Evolutionary conservation across 176 grass and related monocot species (phyloP), one percentile per base, ranked within the genome.

Genomic region (Themeda triandra): DNA sequence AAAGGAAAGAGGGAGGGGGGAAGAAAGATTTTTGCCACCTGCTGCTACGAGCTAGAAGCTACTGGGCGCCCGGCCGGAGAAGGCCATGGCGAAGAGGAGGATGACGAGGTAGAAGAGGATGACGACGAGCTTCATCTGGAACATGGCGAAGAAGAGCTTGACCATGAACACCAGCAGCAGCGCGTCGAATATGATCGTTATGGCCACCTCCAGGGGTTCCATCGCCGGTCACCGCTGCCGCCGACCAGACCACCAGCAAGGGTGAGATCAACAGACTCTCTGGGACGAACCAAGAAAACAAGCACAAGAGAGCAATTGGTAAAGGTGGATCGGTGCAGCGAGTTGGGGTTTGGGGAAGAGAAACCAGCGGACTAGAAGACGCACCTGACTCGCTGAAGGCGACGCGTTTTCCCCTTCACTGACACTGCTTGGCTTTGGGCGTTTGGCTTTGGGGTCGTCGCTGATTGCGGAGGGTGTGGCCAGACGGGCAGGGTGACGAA

Each of bases 101-200:
- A 90, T 75, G 77, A 92, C 86, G 70, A 94, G 69, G 77, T 71
- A 83, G 84, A 94, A 78, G 51, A 94, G 81, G 85, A 91, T 89
- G 83, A 92, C 78, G 37, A 88, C 76, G 58, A 94, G 87, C 84
- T 94, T 94, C 77, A 91, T 89, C 1, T 90, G 53, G 90, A 94
- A 82, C 82, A 94, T 89, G 74, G 90, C 71, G 84, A 94, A 92
- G 73, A 94, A 94, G 75, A 94, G 81, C 90, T 91, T 94, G 35
- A 92, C 85, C 85, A 94, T 88, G 82, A 94, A 87, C 84, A 92
- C 84, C 73, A 94, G 84, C 86, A 94, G 75, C 69, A 94, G 87
- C 48, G 87, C 92, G 56, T 94, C 63, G 64, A 89, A 92, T 25
- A 92, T 21, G 48, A 94, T 15, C 68, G 63, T 76, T 49, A 94